phyloP scores from a whole-genome alignment of 768 basidiomycete species.

The Collybia nuda region DNA sequence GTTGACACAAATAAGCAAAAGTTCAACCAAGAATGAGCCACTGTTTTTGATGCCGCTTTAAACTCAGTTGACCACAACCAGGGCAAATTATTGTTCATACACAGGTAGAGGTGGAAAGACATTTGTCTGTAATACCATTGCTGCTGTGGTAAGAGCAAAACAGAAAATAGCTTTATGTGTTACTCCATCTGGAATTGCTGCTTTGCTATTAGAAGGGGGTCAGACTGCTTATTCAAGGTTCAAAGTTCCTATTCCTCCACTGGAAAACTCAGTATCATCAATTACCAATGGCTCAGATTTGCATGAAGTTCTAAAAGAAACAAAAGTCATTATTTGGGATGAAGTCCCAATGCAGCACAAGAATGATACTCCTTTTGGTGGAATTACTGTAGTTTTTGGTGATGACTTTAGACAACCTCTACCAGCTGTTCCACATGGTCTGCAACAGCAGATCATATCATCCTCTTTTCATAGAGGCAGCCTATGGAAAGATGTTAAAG shows the following conservation, averaged over 20 bases:
- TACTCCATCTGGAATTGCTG: constrained; percentile 43
- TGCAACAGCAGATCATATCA: constrained; percentile 34
- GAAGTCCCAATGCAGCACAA: constrained; percentile 39
- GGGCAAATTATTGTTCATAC: constrained; percentile 29
- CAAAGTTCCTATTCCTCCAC: constrained; percentile 42
- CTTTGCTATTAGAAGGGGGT: constrained; percentile 41
- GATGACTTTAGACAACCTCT: constrained; percentile 51
- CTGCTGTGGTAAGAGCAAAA: constrained; percentile 18
- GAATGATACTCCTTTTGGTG: constrained; percentile 37
- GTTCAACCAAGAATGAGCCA: constrained; percentile 20
- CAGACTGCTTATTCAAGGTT: constrained; percentile 47
- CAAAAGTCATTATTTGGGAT: constrained; percentile 44
- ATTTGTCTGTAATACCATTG: constrained; percentile 28
- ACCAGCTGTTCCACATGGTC: constrained; percentile 39
- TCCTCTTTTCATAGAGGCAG: constrained; percentile 32
- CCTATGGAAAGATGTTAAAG: constrained; percentile 33
- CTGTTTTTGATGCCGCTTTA: constrained; percentile 21
- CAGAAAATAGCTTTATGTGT: constrained; percentile 36
- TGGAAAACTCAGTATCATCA: constrained; percentile 25
- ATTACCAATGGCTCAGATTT: constrained; percentile 25
- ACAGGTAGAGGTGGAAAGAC: constrained; percentile 40
- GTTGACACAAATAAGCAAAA: constrained; percentile 7
- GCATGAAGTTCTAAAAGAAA: constrained; percentile 29
- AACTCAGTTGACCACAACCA: constrained; percentile 11
- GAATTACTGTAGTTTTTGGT: constrained; percentile 44